phyloP scores from a whole-genome alignment of 2,329 filamentous ascomycete genomes.

The Talaromyces piceae region DNA sequence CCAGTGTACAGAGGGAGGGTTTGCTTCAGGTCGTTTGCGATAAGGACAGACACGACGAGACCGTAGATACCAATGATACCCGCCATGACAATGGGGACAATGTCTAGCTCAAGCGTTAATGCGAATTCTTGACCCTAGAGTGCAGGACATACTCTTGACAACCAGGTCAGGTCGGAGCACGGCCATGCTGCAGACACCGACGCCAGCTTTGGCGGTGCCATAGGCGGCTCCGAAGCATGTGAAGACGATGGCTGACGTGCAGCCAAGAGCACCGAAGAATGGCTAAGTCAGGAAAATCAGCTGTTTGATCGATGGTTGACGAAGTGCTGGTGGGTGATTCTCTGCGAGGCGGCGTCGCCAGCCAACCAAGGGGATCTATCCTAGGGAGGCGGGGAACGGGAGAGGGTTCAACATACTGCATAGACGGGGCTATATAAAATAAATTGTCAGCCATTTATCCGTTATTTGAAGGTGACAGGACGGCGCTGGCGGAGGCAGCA shows the following conservation, averaged over 20 bases:
- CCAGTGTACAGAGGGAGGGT: constrained; percentile 67
- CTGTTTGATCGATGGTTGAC: not conserved
- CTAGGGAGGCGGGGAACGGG: not conserved
- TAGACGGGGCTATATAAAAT: constrained; percentile 73
- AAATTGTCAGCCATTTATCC: constrained; percentile 16
- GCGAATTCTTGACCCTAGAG: constrained; percentile 1
- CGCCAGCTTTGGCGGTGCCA: constrained; percentile 97
- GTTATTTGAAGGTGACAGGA: not conserved
- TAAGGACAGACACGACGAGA: constrained; percentile 78
- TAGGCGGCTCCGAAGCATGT: constrained; percentile 95
- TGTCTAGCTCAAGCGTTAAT: constrained; percentile 54
- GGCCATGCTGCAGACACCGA: constrained; percentile 97
- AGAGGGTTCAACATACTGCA: constrained; percentile 70
- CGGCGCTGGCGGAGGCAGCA: not conserved
- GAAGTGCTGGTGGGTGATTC: not conserved
- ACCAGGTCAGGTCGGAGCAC: constrained; percentile 95
- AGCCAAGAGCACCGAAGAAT: constrained; percentile 97
- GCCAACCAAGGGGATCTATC: not conserved
- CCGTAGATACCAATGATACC: constrained; percentile 99
- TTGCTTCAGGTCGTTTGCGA: constrained; percentile 71
- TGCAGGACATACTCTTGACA: constrained; percentile 85
- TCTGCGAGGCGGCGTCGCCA: not conserved
- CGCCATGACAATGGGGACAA: constrained; percentile 99
- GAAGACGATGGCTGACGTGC: constrained; percentile 90
- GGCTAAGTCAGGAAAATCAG: constrained; percentile 45